A percentile compares a stretch with the other conserved stretches of the same genome.
Evolutionary conservation across 306 rosid species (phyloP).

Genomic region (Cucurbita ficifolia): DNA sequence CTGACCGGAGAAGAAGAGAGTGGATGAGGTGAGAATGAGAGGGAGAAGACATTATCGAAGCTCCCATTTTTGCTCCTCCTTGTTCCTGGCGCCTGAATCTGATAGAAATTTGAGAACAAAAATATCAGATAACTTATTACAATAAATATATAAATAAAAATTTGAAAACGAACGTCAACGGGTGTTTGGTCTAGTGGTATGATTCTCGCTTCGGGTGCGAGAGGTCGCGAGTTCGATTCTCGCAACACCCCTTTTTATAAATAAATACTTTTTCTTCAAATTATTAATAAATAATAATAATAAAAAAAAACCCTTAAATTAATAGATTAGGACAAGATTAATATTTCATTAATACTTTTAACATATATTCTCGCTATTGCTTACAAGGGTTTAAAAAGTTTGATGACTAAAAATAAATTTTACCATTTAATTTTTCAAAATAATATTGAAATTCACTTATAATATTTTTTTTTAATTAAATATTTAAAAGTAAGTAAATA

Average conservation of each 20-base stretch:
- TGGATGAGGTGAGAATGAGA: conserved; percentile 18
- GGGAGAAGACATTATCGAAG: conserved; percentile 18
- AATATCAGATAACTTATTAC: neutral
- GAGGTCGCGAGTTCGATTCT: conserved; percentile 54
- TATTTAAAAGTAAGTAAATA: too few relatives aligned
- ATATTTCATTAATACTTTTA: too few relatives aligned
- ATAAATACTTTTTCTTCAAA: too few relatives aligned
- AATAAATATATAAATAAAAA: neutral
- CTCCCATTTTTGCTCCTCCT: conserved; percentile 29
- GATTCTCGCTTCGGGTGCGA: conserved; percentile 11
- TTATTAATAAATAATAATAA: too few relatives aligned
- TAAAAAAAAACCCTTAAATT: too few relatives aligned
- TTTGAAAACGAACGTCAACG: neutral
- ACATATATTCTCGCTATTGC: too few relatives aligned
- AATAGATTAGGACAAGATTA: too few relatives aligned
- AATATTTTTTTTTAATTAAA: too few relatives aligned
- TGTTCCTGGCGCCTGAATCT: neutral
- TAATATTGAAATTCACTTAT: too few relatives aligned
- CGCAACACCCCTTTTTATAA: conserved; percentile 40
- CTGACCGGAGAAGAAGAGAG: conserved; percentile 22
- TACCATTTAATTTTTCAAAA: too few relatives aligned
- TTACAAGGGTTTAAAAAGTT: too few relatives aligned
- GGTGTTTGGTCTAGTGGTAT: conserved; percentile 11
- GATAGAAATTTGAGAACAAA: neutral
- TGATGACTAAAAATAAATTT: too few relatives aligned